phyloP scores from a whole-genome alignment of 2,329 filamentous ascomycete genomes.

The Amauroascus niger region DNA sequence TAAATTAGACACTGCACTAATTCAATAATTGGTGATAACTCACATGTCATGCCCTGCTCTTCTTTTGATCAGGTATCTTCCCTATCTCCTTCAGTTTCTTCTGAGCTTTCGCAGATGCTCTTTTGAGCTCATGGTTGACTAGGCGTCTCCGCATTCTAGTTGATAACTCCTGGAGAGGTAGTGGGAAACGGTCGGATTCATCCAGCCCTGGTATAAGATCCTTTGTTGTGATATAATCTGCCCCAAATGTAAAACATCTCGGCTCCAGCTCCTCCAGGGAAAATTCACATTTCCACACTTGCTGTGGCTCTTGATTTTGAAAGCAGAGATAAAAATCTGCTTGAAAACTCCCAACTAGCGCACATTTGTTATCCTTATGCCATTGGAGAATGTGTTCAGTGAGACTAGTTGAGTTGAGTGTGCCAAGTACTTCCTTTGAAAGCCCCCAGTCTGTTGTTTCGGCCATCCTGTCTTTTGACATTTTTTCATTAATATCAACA shows the following conservation, averaged over 20 bases:
- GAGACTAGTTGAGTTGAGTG: neutral
- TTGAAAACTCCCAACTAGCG: slow-evolving; percentile 12
- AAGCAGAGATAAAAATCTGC: slow-evolving; percentile 10
- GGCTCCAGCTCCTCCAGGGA: slow-evolving; percentile 7
- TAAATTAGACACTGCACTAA: neutral
- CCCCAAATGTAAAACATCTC: slow-evolving; percentile 3
- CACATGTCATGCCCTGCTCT: too few relatives aligned
- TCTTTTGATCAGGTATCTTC: neutral
- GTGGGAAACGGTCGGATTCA: slow-evolving; percentile 4
- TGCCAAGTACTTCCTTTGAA: slow-evolving; percentile 8
- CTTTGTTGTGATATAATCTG: slow-evolving; percentile 12
- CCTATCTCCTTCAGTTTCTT: slow-evolving; percentile 8
- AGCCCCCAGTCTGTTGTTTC: slow-evolving; percentile 10
- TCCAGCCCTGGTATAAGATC: slow-evolving; percentile 11
- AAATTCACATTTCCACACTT: slow-evolving; percentile 13
- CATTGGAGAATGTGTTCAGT: too few relatives aligned
- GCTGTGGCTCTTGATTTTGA: slow-evolving; percentile 11
- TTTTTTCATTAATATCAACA: slow-evolving; percentile 11
- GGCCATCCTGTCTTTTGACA: neutral
- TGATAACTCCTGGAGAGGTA: slow-evolving; percentile 10
- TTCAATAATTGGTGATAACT: neutral
- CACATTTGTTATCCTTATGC: slow-evolving; percentile 10
- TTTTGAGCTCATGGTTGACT: slow-evolving; percentile 7
- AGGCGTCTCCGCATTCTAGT: slow-evolving; percentile 4
- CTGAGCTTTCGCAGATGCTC: slow-evolving; percentile 7